Base-by-base conservation (phyloP, 371 early-diverging fungal genomes). In the Haplosporangium sp. region DNA sequence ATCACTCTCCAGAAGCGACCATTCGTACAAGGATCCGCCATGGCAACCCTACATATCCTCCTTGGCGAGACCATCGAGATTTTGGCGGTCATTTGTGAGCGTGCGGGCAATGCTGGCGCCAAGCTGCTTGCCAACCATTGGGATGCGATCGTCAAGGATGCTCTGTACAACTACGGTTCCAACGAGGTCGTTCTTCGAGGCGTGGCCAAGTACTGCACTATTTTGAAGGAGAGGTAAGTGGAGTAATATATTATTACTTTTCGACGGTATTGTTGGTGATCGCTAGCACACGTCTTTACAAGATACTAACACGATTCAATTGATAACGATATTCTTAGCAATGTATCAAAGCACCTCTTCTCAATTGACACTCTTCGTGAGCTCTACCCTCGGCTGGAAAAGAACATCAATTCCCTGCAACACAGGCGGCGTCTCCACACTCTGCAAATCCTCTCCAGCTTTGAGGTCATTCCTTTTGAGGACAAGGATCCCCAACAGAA, bases 361-460 rank as follows among this genome's bases (percentile, higher is more conserved):
- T 70, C 79, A 1, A 37, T 74, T 1, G 80, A 81, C 8, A 60
- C 70, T 38, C 74, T 92, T 6, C 82, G 84, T 41, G 59, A 60
- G 9, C 42, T 90, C 6, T 88, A 91, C 71, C 84, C 86, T 11
- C 54, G 81, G 23, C 50, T 94, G 43, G 91, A 90, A 70, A 57
- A 65, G 43, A 92, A 91, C 56, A 73, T 94, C 21, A 80, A 82
- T 46, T 91, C 91, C 3, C 83, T 87, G 52, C 83, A 88, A 59
- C 83, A 82, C 47, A 74, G 83, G 18, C 80, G 90, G 23, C 90
- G 96, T 7, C 84, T 92, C 5, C 84, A 91, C 57, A 90, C 94
- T 0, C 81, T 95, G 46, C 89, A 89, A 61, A 90, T 96, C 42
- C 83, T 96, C 37, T 74, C 81, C 4, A 74, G 86, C 0, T 95